These are phyloP conservation scores for Acer campestre DNA, from an alignment of 345 rosid genomes.

Conservation along the genomic window DNA sequence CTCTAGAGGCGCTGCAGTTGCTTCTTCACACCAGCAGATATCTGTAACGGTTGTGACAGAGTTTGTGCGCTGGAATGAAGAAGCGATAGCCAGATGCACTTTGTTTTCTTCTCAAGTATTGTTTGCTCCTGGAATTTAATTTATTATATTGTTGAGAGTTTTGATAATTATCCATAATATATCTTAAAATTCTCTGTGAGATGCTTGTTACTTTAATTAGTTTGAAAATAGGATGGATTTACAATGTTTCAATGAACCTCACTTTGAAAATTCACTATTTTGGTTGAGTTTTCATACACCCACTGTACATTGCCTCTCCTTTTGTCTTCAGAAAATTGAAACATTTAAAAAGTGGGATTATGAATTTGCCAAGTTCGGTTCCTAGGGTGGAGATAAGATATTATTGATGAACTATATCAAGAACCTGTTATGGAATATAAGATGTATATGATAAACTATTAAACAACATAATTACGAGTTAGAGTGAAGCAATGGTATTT, in stretches of 20 bases:
- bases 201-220: background rate
- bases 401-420: background rate
- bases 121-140: slow-evolving; percentile 12
- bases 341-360: background rate
- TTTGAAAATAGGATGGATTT: slow-evolving; percentile 2
- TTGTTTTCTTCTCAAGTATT: slow-evolving; percentile 85
- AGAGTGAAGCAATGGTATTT: slow-evolving; percentile 2
- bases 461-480: background rate
- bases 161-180: background rate
- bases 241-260: background rate
- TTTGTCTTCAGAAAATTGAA: background rate
- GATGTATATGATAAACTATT: background rate
- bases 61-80: slow-evolving; percentile 98
- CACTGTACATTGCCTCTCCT: background rate
- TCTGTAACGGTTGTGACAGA: slow-evolving; percentile 98
- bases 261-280: background rate
- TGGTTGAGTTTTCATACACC: background rate
- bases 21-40: slow-evolving; percentile 85
- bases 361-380: background rate
- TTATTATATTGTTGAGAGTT: background rate
- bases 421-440: background rate
- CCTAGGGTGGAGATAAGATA: background rate
- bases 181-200: background rate
- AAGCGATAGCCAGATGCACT: slow-evolving; percentile 93
- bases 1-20: slow-evolving; percentile 81